Evolutionary conservation across 164 flowering plant genomes (phyloP).

Genomic region (Amborella trichopoda): DNA sequence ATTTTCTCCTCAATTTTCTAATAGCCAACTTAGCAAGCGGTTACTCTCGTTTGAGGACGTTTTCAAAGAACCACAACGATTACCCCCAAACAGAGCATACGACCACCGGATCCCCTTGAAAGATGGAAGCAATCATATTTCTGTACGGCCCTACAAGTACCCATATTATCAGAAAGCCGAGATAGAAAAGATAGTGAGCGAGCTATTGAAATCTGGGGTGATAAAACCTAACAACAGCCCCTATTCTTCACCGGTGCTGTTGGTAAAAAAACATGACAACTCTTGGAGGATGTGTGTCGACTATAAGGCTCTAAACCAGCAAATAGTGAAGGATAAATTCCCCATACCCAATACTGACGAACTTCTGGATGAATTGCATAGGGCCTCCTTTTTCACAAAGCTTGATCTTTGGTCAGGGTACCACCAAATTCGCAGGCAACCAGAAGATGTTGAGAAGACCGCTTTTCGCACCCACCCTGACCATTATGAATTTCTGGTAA

Average conservation of each 20-base stretch:
- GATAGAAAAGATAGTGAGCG: not conserved
- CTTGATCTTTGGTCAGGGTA: conserved; percentile 2
- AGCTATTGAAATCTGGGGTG: not conserved
- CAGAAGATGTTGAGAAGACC: not conserved
- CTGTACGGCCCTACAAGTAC: not conserved
- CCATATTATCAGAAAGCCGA: not conserved
- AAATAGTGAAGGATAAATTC: not conserved
- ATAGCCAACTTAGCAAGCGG: too few relatives aligned
- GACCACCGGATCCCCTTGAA: not conserved
- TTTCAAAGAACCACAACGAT: too few relatives aligned
- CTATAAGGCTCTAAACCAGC: not conserved
- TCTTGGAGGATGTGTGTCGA: conserved; percentile 1
- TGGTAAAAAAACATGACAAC: not conserved
- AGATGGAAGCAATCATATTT: not conserved
- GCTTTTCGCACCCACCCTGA: not conserved
- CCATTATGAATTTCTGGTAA: not conserved
- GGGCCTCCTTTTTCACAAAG: not conserved
- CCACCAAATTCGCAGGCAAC: not conserved
- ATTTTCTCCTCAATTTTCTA: too few relatives aligned
- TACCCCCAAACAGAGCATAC: too few relatives aligned
- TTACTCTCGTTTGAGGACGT: too few relatives aligned
- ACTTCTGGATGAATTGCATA: not conserved
- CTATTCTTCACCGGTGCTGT: not conserved
- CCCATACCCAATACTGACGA: not conserved
- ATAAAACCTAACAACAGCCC: not conserved